Evolutionary conservation across 2,329 filamentous ascomycete genomes (phyloP).

Genomic region (Mariannaea sp.): DNA sequence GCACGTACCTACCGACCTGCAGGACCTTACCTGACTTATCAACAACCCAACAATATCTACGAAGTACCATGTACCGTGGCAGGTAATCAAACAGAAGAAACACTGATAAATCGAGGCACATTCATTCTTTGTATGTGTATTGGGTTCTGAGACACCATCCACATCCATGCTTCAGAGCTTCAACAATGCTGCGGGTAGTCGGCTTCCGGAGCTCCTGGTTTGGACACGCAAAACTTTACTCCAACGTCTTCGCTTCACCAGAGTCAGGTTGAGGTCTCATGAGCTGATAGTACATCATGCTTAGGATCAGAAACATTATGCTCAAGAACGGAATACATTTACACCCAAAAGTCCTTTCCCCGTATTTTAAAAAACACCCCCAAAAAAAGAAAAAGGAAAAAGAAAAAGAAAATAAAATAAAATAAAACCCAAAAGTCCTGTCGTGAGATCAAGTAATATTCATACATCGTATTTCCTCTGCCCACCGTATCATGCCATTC

Average conservation of each 20-base stretch:
- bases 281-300: no score
- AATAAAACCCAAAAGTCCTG: background rate
- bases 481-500: slow-evolving; percentile 4
- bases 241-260: background rate
- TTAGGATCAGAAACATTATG: no score
- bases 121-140: background rate
- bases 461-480: slow-evolving; percentile 14
- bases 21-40: no score
- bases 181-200: background rate
- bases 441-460: slow-evolving; percentile 7
- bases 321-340: background rate
- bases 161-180: no score
- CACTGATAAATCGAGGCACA: background rate
- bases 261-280: background rate
- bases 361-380: no score
- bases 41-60: no score
- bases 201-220: slow-evolving; percentile 3
- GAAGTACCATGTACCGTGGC: no score
- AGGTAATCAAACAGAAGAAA: background rate
- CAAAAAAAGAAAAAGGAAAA: no score
- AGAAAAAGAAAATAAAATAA: no score
- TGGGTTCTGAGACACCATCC: slow-evolving; percentile 16
- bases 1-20: no score
- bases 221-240: background rate
- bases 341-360: background rate